Percentiles rank a stretch among this genome's conserved stretches.
These are phyloP conservation scores for Neofusicoccum cordaticola DNA, from an alignment of 2,329 filamentous ascomycete species.

Conservation along the genomic window DNA sequence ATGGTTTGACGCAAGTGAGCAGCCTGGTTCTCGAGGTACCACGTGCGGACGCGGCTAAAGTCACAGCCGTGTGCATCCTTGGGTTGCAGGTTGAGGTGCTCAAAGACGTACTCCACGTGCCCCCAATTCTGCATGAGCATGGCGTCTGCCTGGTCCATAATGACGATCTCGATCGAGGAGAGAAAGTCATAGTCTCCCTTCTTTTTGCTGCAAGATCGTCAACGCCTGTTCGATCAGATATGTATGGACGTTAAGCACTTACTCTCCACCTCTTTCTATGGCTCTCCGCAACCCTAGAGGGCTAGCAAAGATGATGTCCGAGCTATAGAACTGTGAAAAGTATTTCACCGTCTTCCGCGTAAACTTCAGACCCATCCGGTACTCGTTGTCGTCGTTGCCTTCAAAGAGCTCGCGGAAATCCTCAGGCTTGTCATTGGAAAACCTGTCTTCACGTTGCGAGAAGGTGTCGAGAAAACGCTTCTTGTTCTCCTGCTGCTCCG, in stretches of 20 bases:
- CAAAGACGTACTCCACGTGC: slow-evolving; percentile 87
- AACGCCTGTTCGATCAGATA: slow-evolving; percentile 35
- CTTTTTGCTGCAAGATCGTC: slow-evolving; percentile 40
- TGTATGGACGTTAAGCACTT: not conserved
- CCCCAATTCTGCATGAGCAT: slow-evolving; percentile 99
- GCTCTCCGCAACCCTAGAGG: slow-evolving; percentile 86
- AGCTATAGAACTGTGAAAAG: slow-evolving; percentile 93
- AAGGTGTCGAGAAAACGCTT: slow-evolving; percentile 89
- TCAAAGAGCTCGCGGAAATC: slow-evolving; percentile 89
- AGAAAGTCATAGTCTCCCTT: slow-evolving; percentile 83
- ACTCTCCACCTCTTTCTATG: slow-evolving; percentile 69
- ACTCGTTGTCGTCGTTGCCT: slow-evolving; percentile 97
- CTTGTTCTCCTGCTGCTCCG: slow-evolving; percentile 92
- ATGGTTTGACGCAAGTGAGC: slow-evolving; percentile 81
- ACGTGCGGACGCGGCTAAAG: slow-evolving; percentile 82
- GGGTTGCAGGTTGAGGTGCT: slow-evolving; percentile 86
- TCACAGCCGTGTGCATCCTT: slow-evolving; percentile 89
- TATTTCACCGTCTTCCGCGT: slow-evolving; percentile 94
- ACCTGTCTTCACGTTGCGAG: slow-evolving; percentile 64
- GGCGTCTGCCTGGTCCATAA: slow-evolving; percentile 89
- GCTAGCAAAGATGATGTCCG: slow-evolving; percentile 89
- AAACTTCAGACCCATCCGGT: slow-evolving; percentile 92
- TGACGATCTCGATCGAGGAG: slow-evolving; percentile 84
- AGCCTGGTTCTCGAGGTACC: slow-evolving; percentile 89
- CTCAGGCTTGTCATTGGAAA: slow-evolving; percentile 71